A percentile compares a stretch with the other conserved stretches of the same genome.
Conservation (phyloP, 495 filamentous ascomycete genomes). For the Talaromyces trachyspermus region DNA sequence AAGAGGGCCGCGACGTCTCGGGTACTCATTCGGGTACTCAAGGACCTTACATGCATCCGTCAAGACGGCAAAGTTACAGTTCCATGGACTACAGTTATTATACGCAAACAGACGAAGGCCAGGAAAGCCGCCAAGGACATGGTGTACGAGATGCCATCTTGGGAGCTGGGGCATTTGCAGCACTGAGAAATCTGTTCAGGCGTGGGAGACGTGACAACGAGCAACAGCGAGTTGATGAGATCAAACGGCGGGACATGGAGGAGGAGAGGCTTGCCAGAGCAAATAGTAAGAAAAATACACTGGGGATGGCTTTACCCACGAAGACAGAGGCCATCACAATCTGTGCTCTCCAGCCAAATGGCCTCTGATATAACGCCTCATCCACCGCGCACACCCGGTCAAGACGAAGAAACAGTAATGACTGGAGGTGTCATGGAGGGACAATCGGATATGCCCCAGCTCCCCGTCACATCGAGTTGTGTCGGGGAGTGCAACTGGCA, state of each 20-base stretch:
- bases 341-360: conserved; percentile 35
- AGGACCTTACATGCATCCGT: conserved; percentile 31
- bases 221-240: conserved; percentile 53
- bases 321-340: conserved; percentile 40
- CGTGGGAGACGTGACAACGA: conserved; percentile 55
- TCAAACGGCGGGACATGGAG: conserved; percentile 49
- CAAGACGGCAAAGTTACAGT: conserved; percentile 32
- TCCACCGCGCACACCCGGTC: conserved; percentile 26
- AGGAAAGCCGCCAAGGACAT: conserved; percentile 36
- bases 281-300: conserved; percentile 48
- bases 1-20: conserved; percentile 34
- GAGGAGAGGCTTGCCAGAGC: conserved; percentile 51
- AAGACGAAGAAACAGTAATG: conserved; percentile 26
- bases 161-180: conserved; percentile 56
- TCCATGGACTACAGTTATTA: conserved; percentile 27
- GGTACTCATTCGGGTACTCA: conserved; percentile 33
- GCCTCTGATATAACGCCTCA: conserved; percentile 34
- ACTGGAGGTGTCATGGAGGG: conserved; percentile 26
- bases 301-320: conserved; percentile 56
- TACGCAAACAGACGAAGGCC: conserved; percentile 33
- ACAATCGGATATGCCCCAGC: conserved; percentile 37
- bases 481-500: conserved; percentile 8
- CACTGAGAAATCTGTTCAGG: conserved; percentile 58
- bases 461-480: conserved; percentile 38
- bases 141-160: conserved; percentile 56